Conservation (phyloP, 495 filamentous ascomycete genomes). For the Trichoderma erinaceum region DNA sequence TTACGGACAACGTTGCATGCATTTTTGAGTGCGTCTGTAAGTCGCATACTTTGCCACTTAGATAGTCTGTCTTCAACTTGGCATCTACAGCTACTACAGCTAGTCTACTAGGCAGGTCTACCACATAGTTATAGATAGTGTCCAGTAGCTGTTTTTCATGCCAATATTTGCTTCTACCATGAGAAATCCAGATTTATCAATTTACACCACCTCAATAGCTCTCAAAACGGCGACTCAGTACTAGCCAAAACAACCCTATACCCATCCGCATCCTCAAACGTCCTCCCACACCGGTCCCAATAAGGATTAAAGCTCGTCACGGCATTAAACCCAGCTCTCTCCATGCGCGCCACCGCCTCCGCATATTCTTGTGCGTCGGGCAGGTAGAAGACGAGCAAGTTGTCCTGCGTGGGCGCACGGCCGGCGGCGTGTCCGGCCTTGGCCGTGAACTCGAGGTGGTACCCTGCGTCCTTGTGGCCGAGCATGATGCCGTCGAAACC, state of each 20-base stretch:
- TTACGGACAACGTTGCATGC: too few species aligned
- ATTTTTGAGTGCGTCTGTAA: too few species aligned
- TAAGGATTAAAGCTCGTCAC: constrained; percentile 31
- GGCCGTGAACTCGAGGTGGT: constrained; percentile 32
- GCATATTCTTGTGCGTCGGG: constrained; percentile 20
- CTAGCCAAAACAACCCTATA: constrained; percentile 32
- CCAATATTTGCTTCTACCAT: too few species aligned
- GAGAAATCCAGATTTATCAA: too few species aligned
- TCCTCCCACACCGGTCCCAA: constrained; percentile 30
- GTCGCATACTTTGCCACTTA: too few species aligned
- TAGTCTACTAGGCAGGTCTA: too few species aligned
- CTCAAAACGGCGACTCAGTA: constrained; percentile 22
- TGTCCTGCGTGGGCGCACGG: constrained; percentile 30
- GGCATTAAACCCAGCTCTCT: constrained; percentile 20
- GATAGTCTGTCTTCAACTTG: too few species aligned
- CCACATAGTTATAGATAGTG: too few species aligned
- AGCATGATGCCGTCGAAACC: constrained; percentile 31
- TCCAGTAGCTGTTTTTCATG: too few species aligned
- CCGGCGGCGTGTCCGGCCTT: constrained; percentile 24
- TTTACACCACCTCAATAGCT: neutral
- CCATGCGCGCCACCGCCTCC: constrained; percentile 25
- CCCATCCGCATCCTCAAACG: constrained; percentile 34
- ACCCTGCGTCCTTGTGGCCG: constrained; percentile 22
- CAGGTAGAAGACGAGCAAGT: constrained; percentile 32
- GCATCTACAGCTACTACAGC: too few species aligned